Conservation (phyloP, 208 protist genomes). For the Wallacemonas rigidus region DNA sequence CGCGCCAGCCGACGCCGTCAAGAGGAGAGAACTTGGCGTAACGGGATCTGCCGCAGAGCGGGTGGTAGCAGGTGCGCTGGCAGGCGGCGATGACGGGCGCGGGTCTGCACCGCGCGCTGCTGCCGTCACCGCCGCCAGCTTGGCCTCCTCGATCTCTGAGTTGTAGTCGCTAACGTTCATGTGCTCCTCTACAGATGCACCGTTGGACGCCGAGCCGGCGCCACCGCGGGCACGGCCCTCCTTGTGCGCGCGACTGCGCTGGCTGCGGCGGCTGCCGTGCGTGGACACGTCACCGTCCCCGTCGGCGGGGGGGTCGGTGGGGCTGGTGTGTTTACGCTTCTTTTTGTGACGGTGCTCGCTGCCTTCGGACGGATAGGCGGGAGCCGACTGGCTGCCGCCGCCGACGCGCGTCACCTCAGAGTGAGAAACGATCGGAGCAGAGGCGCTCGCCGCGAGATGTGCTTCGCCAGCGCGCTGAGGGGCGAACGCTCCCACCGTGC, state of each 20-base stretch:
- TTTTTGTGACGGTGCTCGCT: neutral
- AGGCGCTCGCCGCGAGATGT: neutral
- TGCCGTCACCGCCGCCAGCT: neutral
- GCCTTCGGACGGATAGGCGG: constrained; percentile 4
- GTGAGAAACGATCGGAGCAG: neutral
- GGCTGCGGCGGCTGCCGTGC: neutral
- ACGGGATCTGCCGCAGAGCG: too few species aligned
- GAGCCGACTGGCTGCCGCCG: constrained; percentile 1
- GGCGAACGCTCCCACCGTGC: neutral
- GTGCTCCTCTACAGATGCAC: neutral
- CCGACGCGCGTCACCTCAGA: too few species aligned
- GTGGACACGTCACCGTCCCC: neutral
- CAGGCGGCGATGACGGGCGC: too few species aligned
- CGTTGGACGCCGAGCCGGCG: neutral
- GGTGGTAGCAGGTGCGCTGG: neutral
- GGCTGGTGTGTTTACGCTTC: constrained; percentile 14
- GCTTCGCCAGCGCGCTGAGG: neutral
- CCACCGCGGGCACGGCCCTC: neutral
- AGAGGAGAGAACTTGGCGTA: too few species aligned
- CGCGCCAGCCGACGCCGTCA: too few species aligned
- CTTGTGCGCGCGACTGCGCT: neutral
- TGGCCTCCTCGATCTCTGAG: constrained; percentile 13
- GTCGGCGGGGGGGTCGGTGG: neutral
- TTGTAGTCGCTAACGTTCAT: constrained; percentile 23
- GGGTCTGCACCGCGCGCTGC: neutral